phyloP scores from a whole-genome alignment of 2,329 filamentous ascomycete genomes.

The Hypoxylon sp. region DNA sequence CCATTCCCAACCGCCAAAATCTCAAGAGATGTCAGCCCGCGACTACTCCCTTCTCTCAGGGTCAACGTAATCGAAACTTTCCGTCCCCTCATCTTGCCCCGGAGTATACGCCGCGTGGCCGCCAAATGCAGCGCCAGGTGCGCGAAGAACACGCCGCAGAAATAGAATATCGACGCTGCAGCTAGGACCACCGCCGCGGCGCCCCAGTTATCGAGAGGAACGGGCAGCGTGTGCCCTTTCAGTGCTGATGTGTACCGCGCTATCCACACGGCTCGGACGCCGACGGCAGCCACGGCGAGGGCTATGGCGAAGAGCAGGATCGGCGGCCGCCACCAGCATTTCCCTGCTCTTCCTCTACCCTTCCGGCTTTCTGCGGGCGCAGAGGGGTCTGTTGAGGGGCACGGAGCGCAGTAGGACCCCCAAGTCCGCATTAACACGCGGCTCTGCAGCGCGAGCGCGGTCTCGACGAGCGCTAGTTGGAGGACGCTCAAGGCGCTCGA shows the following conservation, averaged over 20 bases:
- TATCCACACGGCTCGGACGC: slow-evolving; percentile 42
- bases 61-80: slow-evolving; percentile 39
- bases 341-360: background rate
- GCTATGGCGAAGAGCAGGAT: slow-evolving; percentile 32
- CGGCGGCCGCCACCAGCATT: slow-evolving; percentile 35
- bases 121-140: slow-evolving; percentile 64
- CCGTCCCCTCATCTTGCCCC: slow-evolving; percentile 46
- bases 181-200: slow-evolving; percentile 57
- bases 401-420: slow-evolving; percentile 45
- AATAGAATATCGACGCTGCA: slow-evolving; percentile 63
- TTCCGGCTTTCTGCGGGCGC: background rate
- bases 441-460: slow-evolving; percentile 65
- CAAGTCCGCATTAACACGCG: slow-evolving; percentile 67
- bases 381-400: background rate
- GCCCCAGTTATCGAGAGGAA: slow-evolving; percentile 55
- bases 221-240: slow-evolving; percentile 42
- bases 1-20: slow-evolving; percentile 69
- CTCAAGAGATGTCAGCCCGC: slow-evolving; percentile 64
- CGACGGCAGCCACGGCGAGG: slow-evolving; percentile 43
- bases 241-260: slow-evolving; percentile 39
- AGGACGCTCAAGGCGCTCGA: slow-evolving; percentile 60
- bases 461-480: slow-evolving; percentile 61
- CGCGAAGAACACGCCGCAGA: slow-evolving; percentile 68
- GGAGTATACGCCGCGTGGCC: slow-evolving; percentile 61
- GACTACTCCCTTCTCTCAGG: background rate